Conservation (phyloP, 139 green algal species). For the Picochlorum sp. region DNA sequence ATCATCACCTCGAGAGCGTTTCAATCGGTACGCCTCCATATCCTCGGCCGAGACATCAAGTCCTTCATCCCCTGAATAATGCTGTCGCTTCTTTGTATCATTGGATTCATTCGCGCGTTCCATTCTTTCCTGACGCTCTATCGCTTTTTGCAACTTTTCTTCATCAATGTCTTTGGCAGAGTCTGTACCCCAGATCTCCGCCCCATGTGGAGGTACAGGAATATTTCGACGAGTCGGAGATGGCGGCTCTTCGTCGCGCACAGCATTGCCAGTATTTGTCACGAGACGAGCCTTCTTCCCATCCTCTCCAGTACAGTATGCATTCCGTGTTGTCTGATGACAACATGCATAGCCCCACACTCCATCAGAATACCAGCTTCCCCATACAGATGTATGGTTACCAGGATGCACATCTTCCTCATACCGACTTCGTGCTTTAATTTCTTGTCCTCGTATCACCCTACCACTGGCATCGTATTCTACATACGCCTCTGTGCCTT, state of each 20-base stretch:
- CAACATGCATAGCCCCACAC: slow-evolving; percentile 95
- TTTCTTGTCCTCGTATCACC: slow-evolving; percentile 57
- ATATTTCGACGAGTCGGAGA: not conserved
- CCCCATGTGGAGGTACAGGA: slow-evolving; percentile 11
- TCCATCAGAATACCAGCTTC: slow-evolving; percentile 83
- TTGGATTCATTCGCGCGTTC: slow-evolving; percentile 12
- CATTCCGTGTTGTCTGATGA: slow-evolving; percentile 70
- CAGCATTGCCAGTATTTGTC: slow-evolving; percentile 46
- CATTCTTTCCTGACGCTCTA: slow-evolving; percentile 52
- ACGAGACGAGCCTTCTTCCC: slow-evolving; percentile 17
- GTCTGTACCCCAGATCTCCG: slow-evolving; percentile 53
- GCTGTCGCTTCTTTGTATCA: slow-evolving; percentile 80
- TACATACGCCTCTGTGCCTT: slow-evolving; percentile 82
- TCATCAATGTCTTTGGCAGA: slow-evolving; percentile 52
- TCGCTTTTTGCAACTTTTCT: slow-evolving; percentile 63
- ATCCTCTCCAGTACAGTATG: slow-evolving; percentile 80
- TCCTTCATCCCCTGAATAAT: slow-evolving; percentile 44
- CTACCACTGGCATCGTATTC: slow-evolving; percentile 85
- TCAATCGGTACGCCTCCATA: slow-evolving; percentile 95
- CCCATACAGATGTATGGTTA: slow-evolving; percentile 96
- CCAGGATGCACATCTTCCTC: slow-evolving; percentile 91
- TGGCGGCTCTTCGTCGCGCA: slow-evolving; percentile 26
- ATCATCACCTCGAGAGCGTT: slow-evolving; percentile 57
- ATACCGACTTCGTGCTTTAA: slow-evolving; percentile 58
- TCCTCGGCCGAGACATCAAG: slow-evolving; percentile 79